Base-by-base conservation (phyloP, 2,329 filamentous ascomycete species). In the Colletotrichum sublineola region DNA sequence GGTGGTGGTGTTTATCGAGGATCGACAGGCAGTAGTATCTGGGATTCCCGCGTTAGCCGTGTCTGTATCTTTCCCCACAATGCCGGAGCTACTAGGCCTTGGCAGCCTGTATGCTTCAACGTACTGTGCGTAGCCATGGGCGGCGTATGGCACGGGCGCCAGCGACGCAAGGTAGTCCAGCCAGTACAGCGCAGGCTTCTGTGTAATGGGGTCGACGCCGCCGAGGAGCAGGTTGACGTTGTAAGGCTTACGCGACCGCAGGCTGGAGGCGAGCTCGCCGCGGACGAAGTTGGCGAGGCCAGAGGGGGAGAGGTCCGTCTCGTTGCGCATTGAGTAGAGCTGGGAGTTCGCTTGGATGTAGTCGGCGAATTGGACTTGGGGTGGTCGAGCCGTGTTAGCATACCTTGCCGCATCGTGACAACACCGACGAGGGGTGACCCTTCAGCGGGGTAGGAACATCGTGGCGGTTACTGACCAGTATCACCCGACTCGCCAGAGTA, bases 301-400 rank as follows among this genome's bases (percentile, higher is more conserved):
- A 46, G 92, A 92, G 12, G 96, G 96, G 56, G 94, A 94, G 74
- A 99, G 91, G 79, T 98, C 94, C 80, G 93, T 93, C 84, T 95
- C 93, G 83, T 98, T 98, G 81, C 97, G 94, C 95, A 98, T 99
- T 77, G 94, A 95, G 86, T 99, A 99, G 81, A 99, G 93, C 85
- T 97, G 94, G 75, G 96, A 92, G 84, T 99, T 99, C 82, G 96
- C 95, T 90, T 98, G 95, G 83, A 99, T 97, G 86, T 96, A 99
- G 86, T 99, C 96, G 82, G 97, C 94, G 83, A 99, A 99, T 92
- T 99, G 96, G 75, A 98, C 95, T 97, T 81, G 71, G 58, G 15
- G 70, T 36, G 15, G 5, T 44, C 38, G 75, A 79, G 56, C 66
- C 74, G 57, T 20, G 73, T 76, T 52, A 72, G 73, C 40, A 63